phyloP scores from a whole-genome alignment of 164 flowering plant genomes.

The Dillenia suffruticosa region DNA sequence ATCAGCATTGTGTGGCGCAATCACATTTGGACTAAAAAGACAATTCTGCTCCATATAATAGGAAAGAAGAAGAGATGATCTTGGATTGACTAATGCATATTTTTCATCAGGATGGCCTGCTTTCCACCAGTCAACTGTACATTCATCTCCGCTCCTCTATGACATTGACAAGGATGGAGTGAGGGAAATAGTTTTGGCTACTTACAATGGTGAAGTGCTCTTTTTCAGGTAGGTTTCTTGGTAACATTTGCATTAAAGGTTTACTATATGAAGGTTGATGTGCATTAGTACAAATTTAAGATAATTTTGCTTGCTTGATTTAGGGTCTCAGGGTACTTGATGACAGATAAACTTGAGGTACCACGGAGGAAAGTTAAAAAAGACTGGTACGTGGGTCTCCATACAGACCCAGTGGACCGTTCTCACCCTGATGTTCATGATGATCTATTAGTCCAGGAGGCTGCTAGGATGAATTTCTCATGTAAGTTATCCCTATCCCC shows the following conservation, averaged over 20 bases:
- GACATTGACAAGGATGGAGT: slow-evolving; percentile 99
- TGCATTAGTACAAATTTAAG: background rate
- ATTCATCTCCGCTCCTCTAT: slow-evolving; percentile 87
- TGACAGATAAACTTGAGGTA: slow-evolving; percentile 82
- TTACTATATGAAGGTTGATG: background rate
- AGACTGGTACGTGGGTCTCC: slow-evolving; percentile 88
- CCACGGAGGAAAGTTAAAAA: slow-evolving; percentile 79
- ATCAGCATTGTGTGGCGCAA: too few relatives aligned
- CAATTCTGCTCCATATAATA: too few relatives aligned
- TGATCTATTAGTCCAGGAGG: slow-evolving; percentile 61
- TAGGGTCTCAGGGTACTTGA: slow-evolving; percentile 94
- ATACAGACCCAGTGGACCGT: slow-evolving; percentile 79
- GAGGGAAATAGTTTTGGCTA: slow-evolving; percentile 92
- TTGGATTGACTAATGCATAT: background rate
- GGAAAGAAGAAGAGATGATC: too few relatives aligned
- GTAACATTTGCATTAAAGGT: background rate
- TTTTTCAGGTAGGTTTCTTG: slow-evolving; percentile 73
- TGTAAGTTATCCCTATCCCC: slow-evolving; percentile 23
- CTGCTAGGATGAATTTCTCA: slow-evolving; percentile 33
- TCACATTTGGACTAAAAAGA: too few relatives aligned
- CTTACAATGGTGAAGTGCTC: slow-evolving; percentile 94
- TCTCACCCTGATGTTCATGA: slow-evolving; percentile 97
- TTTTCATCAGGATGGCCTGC: slow-evolving; percentile 87
- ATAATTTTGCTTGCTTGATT: slow-evolving; percentile 6
- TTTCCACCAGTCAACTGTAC: slow-evolving; percentile 95